Conservation (phyloP, 2,329 filamentous ascomycete species). For the Aspergillus melleus region DNA sequence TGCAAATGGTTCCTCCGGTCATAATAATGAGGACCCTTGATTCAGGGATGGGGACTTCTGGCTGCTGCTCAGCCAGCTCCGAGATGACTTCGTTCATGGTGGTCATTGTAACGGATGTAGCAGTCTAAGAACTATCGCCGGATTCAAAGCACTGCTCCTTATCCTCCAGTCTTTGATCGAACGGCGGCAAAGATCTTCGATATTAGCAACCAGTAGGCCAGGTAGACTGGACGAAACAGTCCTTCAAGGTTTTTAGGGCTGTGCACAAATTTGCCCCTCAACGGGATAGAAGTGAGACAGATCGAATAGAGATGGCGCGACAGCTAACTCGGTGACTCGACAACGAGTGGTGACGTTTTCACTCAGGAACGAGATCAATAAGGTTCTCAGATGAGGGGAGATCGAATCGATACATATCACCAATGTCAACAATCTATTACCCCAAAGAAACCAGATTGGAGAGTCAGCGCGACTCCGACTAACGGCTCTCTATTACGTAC, state of each 20-base stretch:
- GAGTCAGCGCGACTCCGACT: background rate
- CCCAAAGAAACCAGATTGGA: background rate
- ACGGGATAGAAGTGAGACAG: background rate
- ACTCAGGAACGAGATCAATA: background rate
- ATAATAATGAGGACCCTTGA: constrained; percentile 86
- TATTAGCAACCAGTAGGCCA: background rate
- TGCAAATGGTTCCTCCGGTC: constrained; percentile 81
- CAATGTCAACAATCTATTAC: background rate
- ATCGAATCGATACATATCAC: background rate
- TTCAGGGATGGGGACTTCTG: constrained; percentile 55
- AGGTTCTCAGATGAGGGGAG: background rate
- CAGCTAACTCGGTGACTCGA: background rate
- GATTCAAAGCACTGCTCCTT: background rate
- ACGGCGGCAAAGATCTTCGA: background rate
- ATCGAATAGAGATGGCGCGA: background rate
- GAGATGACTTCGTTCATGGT: background rate
- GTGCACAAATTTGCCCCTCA: background rate
- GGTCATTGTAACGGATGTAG: background rate
- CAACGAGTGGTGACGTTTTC: background rate
- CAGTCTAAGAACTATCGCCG: background rate
- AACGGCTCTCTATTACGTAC: background rate
- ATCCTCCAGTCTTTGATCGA: background rate
- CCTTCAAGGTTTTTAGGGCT: background rate
- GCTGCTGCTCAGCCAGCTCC: constrained; percentile 18
- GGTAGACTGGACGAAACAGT: background rate